Evolutionary conservation across 2,329 filamentous ascomycete species (phyloP), one percentile per base, ranked within the genome.

Genomic region (Colletotrichum orbiculare): DNA sequence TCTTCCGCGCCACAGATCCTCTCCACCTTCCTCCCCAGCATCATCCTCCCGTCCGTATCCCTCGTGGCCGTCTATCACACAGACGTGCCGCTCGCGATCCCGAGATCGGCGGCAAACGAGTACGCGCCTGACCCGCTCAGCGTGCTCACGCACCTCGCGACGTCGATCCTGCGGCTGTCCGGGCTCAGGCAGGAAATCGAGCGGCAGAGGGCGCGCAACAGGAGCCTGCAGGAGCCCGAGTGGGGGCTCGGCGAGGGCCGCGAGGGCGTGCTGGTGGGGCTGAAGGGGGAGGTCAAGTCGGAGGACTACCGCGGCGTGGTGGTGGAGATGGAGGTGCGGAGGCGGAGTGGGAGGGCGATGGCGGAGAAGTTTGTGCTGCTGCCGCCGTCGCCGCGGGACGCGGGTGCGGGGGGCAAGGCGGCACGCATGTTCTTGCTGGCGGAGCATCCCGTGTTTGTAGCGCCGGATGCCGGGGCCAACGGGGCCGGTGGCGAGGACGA

Each of bases 141-240:
- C 1, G 81, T 94, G 1, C 83, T 98, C 25, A 87, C 85, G 49
- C 96, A 96, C 77, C 88, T 97, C 63, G 92, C 94, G n/a, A 99
- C 96, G 4, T 90, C 93, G 4, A 86, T 98, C 57, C 84, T 98
- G 64, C 89, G 87, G 5, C 83, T 92, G 0, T 88, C 90, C 43
- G 91, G 89, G 12, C 84, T 97, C 43, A 81, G 87, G 8, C 93
- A 97, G 70, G 86, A 92, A 47, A 83, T 96, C 6, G 88, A 89
- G 37, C 84, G 86, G 42, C 93, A 93, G 74, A 86, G 85, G n/a
- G 94, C 95, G 4, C 84, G 85, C 9, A 89, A 96, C 76, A 86
- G 91, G 62, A 94, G 91, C 71, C 81, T 92, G 6, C 87, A 87
- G 5, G 90, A 90, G 66, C 95, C 95, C 0, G 86, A 87, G 8